Evolutionary conservation across 1,139 yeast species (phyloP), one percentile per base, ranked within the genome.

Genomic region (Kodamaea arcana): DNA sequence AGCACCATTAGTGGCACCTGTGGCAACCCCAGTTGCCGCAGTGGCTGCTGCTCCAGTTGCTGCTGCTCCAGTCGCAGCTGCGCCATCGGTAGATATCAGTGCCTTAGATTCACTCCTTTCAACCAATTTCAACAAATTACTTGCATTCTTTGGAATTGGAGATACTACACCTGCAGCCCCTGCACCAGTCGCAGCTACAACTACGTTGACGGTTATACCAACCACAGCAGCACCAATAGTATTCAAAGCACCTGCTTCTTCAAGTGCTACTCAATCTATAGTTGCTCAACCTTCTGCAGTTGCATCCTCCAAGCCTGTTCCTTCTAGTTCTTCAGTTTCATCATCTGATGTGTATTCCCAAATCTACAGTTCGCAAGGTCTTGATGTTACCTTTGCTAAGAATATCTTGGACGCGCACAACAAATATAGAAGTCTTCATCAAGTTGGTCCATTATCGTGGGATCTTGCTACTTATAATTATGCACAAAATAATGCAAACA

Each of bases 321-420:
- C 36, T 10, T n/a, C 13, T 9, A 5, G 30, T 14, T 27, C 36
- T 2, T 31, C 32, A 3, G 35, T 24, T 8, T 27, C 42, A 15
- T 35, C 41, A 14, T 43, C 43, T 9, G 40, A 33, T 14, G 20
- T 37, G 21, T 41, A 41, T 24, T 29, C 41, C 10, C 39, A 37
- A 14, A 42, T 42, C 15, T 47, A 43, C 32, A 41, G 39, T 4
- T 36, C 41, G 14, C 32, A 32, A 11, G 41, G 33, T 13, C 37
- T 44, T 24, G 55, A 52, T 40, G 32, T 38, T 22, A 29, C 34
- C 12, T 54, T 52, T 33, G 54, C 55, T 15, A 42, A 40, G 29
- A 44, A 42, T 24, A 53, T 51, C 30, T 45, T 54, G 37, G 54
- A 49, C 26, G 40, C 49, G 10, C 59, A 54, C 47, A 54, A 54